Evolutionary conservation across 1,284 basidiomycete species (phyloP), one percentile per base, ranked within the genome.

Genomic region (Afroboletus lepidellus): DNA sequence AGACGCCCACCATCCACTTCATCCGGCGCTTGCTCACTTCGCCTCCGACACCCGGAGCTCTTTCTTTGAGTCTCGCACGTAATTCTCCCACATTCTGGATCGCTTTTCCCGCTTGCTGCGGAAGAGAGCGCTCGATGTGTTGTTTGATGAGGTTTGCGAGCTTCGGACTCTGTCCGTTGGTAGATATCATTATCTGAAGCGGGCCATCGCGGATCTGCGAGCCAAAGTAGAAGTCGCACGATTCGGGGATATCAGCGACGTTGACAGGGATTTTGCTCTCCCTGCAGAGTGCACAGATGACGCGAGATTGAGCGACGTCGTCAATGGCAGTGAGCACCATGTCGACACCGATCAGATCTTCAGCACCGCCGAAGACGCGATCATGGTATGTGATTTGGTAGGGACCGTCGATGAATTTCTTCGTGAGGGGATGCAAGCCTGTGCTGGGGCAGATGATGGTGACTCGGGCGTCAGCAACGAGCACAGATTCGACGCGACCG

Each of bases 211-310:
- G 86, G 54, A 98, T 87, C 67, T 95, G 90, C 1, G 92, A 90
- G 41, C 97, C 97, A 73, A 99, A 99, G 77, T 97, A 99, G 69
- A 99, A 99, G 73, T 99, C 96, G 77, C 96, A 99, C 52, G 84
- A 81, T 43, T 90, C 85, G 3, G 96, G 97, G 46, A 98, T 92
- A 73, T 99, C 96, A 29, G 97, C 96, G 53, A 95, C 94, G 71
- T 99, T 99, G 57, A 97, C 88, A 4, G 94, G 92, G 47, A 98
- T 89, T 48, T 77, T 80, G 41, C 73, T 77, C 27, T 77, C 74
- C 46, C 93, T 77, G 63, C 90, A 90, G 59, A 89, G 76, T 13
- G 78, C 69, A 65, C 85, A 92, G 49, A 98, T 94, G 46, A 73
- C 73, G 57, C 78, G 82, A 37, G 86, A 92, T 48, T 85, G 76